phyloP scores from a whole-genome alignment of 2,329 filamentous ascomycete genomes.

The Curvularia lunata region DNA sequence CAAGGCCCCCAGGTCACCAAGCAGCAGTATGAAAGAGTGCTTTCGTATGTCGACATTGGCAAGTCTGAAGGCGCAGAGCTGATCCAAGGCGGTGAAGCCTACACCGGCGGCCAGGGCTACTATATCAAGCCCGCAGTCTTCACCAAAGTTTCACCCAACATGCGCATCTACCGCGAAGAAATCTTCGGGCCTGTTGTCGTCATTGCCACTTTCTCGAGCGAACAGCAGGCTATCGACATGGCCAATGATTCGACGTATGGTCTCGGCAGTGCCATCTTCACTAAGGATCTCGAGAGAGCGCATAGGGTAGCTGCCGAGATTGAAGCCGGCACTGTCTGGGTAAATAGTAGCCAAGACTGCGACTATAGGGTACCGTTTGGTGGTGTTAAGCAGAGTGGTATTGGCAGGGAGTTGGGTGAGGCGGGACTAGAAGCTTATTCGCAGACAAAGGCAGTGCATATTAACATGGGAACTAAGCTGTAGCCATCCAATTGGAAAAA shows the following conservation, averaged over 20 bases:
- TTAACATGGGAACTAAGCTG: constrained; percentile 12
- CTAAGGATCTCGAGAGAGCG: constrained; percentile 5
- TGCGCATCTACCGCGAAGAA: constrained; percentile 12
- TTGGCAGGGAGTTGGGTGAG: constrained; percentile 10
- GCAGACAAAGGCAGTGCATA: constrained; percentile 9
- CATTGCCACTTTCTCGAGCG: constrained; percentile 8
- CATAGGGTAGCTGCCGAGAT: constrained; percentile 10
- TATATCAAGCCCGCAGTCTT: constrained; percentile 57
- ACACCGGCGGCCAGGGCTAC: constrained; percentile 54
- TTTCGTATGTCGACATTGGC: constrained; percentile 52
- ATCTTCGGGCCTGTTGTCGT: constrained; percentile 15
- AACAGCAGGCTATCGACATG: constrained; percentile 10
- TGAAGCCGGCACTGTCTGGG: constrained; percentile 6
- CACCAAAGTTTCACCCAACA: constrained; percentile 1
- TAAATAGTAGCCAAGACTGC: constrained; percentile 9
- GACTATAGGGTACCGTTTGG: constrained; percentile 11
- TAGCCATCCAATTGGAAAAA: background rate
- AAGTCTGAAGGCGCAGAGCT: constrained; percentile 58
- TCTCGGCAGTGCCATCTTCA: constrained; percentile 52
- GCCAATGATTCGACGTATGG: constrained; percentile 28
- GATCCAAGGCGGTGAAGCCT: constrained; percentile 54
- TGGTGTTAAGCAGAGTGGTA: constrained; percentile 10
- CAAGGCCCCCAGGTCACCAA: constrained; percentile 56
- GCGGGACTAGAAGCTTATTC: constrained; percentile 10
- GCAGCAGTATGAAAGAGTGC: constrained; percentile 52